Evolutionary conservation across 1,284 basidiomycete genomes (phyloP).

Genomic region (Blastosporella zonata): DNA sequence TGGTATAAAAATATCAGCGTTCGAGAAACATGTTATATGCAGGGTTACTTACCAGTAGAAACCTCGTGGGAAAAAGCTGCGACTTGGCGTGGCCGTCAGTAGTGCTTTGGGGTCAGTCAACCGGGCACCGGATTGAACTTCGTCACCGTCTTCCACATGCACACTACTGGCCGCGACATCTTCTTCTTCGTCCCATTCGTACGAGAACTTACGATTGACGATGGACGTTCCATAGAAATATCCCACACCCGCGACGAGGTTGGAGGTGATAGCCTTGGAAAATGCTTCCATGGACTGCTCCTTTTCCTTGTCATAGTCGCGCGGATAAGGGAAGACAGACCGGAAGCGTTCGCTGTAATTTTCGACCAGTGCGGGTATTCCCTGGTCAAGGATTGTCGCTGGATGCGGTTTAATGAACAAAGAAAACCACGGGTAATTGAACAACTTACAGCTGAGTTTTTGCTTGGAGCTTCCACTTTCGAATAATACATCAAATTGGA

Average conservation of each 20-base stretch:
- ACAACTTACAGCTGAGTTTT: slow-evolving; percentile 57
- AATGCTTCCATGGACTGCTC: slow-evolving; percentile 60
- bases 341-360: slow-evolving; percentile 72
- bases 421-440: not conserved
- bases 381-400: slow-evolving; percentile 63
- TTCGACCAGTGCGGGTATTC: slow-evolving; percentile 63
- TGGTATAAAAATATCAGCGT: slow-evolving; percentile 27
- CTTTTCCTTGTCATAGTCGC: slow-evolving; percentile 47
- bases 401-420: not conserved
- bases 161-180: slow-evolving; percentile 35
- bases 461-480: slow-evolving; percentile 67
- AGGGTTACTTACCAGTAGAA: slow-evolving; percentile 78
- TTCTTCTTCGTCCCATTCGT: slow-evolving; percentile 87
- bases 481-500: slow-evolving; percentile 85
- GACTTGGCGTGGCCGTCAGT: slow-evolving; percentile 90
- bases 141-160: slow-evolving; percentile 39
- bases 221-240: slow-evolving; percentile 94
- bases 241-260: slow-evolving; percentile 87
- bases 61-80: slow-evolving; percentile 94
- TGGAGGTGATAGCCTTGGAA: slow-evolving; percentile 86
- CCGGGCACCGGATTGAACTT: slow-evolving; percentile 49
- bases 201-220: slow-evolving; percentile 79
- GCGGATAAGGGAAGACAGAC: slow-evolving; percentile 62
- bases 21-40: not conserved
- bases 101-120: slow-evolving; percentile 73